Evolutionary conservation across 2,329 filamentous ascomycete species (phyloP).

Genomic region (Fusarium mundagurra): DNA sequence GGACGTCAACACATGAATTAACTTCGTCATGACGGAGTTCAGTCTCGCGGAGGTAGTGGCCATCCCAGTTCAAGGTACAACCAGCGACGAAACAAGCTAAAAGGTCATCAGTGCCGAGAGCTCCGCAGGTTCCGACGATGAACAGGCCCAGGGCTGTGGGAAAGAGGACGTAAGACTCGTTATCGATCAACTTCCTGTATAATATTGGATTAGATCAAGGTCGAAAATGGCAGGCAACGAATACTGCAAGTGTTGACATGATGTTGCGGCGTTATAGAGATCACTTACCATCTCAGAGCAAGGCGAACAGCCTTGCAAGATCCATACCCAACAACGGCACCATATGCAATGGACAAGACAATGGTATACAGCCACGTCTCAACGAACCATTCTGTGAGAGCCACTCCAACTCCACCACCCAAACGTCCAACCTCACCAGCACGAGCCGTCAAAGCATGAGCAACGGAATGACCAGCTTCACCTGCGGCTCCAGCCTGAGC

Average conservation of each 20-base stretch:
- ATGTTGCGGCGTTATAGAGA: neutral
- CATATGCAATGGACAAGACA: constrained; percentile 61
- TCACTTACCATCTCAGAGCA: constrained; percentile 42
- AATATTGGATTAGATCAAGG: neutral
- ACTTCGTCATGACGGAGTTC: constrained; percentile 68
- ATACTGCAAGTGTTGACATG: neutral
- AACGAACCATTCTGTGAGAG: constrained; percentile 66
- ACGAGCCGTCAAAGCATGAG: neutral
- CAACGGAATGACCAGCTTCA: neutral
- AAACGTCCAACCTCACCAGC: constrained; percentile 54
- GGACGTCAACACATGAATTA: constrained; percentile 65
- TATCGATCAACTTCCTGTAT: constrained; percentile 61
- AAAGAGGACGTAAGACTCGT: constrained; percentile 63
- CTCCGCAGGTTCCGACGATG: constrained; percentile 63
- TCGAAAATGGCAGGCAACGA: neutral
- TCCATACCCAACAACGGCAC: constrained; percentile 58
- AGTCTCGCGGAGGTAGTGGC: constrained; percentile 63
- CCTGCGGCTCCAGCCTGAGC: neutral
- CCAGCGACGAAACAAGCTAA: constrained; percentile 70
- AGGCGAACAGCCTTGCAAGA: constrained; percentile 44
- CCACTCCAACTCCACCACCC: constrained; percentile 62
- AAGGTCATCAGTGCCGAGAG: constrained; percentile 67
- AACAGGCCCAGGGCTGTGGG: constrained; percentile 65
- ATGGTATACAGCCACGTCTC: constrained; percentile 70
- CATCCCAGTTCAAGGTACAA: constrained; percentile 69